Base-by-base conservation (phyloP, 768 basidiomycete genomes). In the Kwoniella dejecticola region DNA sequence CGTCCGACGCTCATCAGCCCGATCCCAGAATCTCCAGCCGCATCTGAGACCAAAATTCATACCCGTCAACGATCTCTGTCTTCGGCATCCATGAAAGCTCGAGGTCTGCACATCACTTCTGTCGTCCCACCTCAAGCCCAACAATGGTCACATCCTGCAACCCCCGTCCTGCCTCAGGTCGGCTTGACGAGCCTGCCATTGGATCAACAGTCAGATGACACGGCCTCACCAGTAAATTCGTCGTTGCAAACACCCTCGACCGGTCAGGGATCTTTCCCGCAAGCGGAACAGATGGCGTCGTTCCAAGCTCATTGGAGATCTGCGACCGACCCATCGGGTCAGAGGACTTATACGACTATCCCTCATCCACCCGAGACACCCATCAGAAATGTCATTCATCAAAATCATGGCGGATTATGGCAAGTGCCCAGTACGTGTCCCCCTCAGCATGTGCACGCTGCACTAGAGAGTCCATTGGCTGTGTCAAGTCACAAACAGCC, bases 221-320 rank as follows among this genome's bases (percentile, higher is more conserved):
- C 58, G 30, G 58, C 49, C n/a, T 68, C 67, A 15, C 68, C 68
- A 11, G 56, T 54, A n/a, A 53, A 55, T 33, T 64, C 62, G 4
- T 57, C 57, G 29, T 47, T 69, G 31, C 68, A 69, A 24, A 69
- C 68, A 3, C 68, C 68, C 7, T 55, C 60, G 19, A 69, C 68
- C 2, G 68, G 68, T 13, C 64, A 69, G 27, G 67, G 60, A 2
- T 62, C 47, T 7, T 63, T 64, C 30, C 44, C 55, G 8, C 21
- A 49, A n/a, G 61, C 56, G 11, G 66, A 61, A 2, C 48, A 53
- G 26, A 55, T 64, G 47, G 27, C 61, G 3, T 24, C 11, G 11
- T 44, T 38, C 30, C 44, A 53, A 1, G 63, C 41, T 4, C 64
- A 65, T 30, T 65, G 57, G 57, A 49, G 67, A 2, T 49, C 46